Evolutionary conservation across 192 early-diverging fungal genomes (phyloP).

Genomic region (Umbelopsis ramanniana): DNA sequence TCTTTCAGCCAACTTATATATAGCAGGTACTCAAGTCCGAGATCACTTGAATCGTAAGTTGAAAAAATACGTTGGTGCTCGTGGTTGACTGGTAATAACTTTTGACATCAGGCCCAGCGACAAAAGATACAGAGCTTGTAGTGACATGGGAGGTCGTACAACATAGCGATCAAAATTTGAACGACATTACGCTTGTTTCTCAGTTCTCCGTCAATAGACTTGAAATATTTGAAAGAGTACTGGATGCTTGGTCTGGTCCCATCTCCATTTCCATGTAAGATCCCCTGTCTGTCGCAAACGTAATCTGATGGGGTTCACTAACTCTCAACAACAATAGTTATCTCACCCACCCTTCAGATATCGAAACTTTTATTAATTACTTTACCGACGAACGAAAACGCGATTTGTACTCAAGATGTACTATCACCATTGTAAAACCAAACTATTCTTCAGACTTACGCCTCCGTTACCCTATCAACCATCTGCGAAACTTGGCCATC

Average conservation of each 20-base stretch:
- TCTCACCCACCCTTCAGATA: constrained; percentile 45
- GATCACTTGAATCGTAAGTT: constrained; percentile 1
- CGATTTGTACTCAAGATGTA: constrained; percentile 26
- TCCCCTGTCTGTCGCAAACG: no score
- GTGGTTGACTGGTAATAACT: no score
- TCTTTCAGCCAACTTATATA: constrained; percentile 16
- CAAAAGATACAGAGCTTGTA: neutral
- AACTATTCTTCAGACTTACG: constrained; percentile 37
- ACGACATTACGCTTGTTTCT: constrained; percentile 48
- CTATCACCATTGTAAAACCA: constrained; percentile 52
- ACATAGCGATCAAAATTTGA: neutral
- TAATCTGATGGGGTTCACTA: no score
- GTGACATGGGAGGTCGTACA: neutral
- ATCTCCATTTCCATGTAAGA: constrained; percentile 49
- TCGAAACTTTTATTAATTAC: constrained; percentile 42
- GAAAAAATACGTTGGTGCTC: neutral
- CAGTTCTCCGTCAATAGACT: constrained; percentile 61
- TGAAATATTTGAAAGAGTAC: constrained; percentile 46
- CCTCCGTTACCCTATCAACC: constrained; percentile 56
- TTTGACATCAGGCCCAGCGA: neutral
- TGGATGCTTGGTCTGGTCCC: constrained; percentile 51
- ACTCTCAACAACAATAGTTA: constrained; percentile 35
- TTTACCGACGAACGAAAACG: constrained; percentile 36
- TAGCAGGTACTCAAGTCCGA: neutral
- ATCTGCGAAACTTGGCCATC: constrained; percentile 53